Evolutionary conservation across 768 basidiomycete genomes (phyloP), one percentile per base, ranked within the genome.

Genomic region (Glaciozyma martinii): DNA sequence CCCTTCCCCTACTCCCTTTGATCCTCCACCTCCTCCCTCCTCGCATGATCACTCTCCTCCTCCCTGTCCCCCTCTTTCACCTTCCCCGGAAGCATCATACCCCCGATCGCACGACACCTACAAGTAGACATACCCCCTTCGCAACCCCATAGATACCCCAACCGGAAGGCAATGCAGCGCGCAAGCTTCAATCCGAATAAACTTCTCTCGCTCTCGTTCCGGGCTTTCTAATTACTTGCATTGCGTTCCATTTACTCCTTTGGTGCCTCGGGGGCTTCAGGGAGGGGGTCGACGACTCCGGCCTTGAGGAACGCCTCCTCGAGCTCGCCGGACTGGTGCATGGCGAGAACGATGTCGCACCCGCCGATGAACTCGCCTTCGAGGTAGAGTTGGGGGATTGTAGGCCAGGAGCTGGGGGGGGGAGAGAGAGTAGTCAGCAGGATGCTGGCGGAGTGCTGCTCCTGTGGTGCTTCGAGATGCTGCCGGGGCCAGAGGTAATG

Each of bases 291-390:
- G 5, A 54, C 53, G 30, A 54, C 21, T 1, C 53, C 53, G 1
- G 10, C 21, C 30, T 54, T 30, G 5, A 13, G 16, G n/a, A 54
- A 23, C 30, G 32, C 56, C 68, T 82, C 81, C 74, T 94, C 90
- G 12, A 99, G 81, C 77, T 97, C 92, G 61, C 94, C 94, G 10
- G 85, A 88, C 79, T 94, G 90, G 76, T 97, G 94, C 94, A 99
- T 95, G 69, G 84, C 83, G 32, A 97, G 76, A 27, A 97, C 78
- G 71, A 99, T 97, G 78, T 99, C 94, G 76, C 93, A 95, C 60
- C 94, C 95, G 40, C 94, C 94, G 49, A 99, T 81, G 73, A 99
- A 99, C 76, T 95, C 92, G 7, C 93, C 94, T 60, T 89, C 85
- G 43, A 98, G 81, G 74, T 94, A 99, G 18, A 99, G 76, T 76